Conservation (phyloP, 441 rosid species). For the Erysimum pusillum region DNA sequence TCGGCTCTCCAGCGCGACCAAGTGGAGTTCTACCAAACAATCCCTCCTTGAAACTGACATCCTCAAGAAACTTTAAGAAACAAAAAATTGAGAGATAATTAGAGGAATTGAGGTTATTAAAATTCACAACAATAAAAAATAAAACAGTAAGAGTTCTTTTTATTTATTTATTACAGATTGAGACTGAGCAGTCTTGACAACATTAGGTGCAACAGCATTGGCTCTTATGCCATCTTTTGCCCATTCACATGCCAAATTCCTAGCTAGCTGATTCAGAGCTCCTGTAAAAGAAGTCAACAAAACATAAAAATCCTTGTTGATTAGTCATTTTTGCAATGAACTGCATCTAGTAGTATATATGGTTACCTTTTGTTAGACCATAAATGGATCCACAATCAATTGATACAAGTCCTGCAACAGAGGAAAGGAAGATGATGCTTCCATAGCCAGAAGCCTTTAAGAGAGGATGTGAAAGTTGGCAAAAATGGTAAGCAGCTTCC, state of each 20-base stretch:
- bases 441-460: constrained; percentile 53
- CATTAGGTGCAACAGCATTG: constrained; percentile 42
- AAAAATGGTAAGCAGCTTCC: constrained; percentile 53
- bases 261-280: constrained; percentile 40
- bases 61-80: neutral
- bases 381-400: constrained; percentile 39
- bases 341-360: neutral
- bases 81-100: constrained; percentile 1
- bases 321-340: constrained; percentile 14
- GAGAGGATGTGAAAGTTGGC: constrained; percentile 57
- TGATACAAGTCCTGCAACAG: constrained; percentile 47
- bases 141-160: constrained; percentile 47
- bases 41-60: constrained; percentile 13
- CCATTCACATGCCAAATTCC: constrained; percentile 46
- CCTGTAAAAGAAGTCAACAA: constrained; percentile 25
- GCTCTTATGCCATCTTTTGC: constrained; percentile 44
- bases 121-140: constrained; percentile 3
- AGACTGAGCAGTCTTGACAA: constrained; percentile 25
- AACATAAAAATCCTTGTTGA: neutral
- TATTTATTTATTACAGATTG: constrained; percentile 46
- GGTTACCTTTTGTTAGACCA: constrained; percentile 52
- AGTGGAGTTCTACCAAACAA: constrained; percentile 51
- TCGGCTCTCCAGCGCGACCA: constrained; percentile 67
- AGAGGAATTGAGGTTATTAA: constrained; percentile 6
- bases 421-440: constrained; percentile 55